Evolutionary conservation across 768 basidiomycete genomes (phyloP).

Genomic region (Boletus rubropictus): DNA sequence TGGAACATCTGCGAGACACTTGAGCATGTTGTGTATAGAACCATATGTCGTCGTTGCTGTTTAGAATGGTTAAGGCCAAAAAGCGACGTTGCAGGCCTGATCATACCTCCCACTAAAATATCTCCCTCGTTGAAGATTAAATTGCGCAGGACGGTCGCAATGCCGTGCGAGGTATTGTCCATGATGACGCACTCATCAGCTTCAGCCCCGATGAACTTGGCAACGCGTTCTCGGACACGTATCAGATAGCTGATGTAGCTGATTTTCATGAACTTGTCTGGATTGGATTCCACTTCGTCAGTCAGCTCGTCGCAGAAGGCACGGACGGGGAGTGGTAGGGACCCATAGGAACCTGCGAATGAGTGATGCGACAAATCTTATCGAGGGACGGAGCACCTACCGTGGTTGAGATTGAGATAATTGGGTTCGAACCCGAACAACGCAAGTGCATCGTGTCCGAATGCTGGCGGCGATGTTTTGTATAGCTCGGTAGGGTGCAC

Average conservation of each 20-base stretch:
- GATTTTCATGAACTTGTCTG: constrained; percentile 50
- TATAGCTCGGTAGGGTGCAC: constrained; percentile 13
- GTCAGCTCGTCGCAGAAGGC: constrained; percentile 39
- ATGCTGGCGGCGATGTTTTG: constrained; percentile 34
- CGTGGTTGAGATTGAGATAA: constrained; percentile 63
- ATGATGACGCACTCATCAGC: constrained; percentile 54
- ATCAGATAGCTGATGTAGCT: constrained; percentile 32
- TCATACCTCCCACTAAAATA: constrained; percentile 46
- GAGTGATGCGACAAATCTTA: not conserved
- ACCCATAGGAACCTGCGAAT: constrained; percentile 53
- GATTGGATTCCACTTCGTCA: constrained; percentile 44
- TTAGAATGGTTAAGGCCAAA: not conserved
- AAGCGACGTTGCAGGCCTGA: not conserved
- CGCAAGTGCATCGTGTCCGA: constrained; percentile 51
- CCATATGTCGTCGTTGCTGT: constrained; percentile 55
- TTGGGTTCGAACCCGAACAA: constrained; percentile 52
- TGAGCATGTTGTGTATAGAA: constrained; percentile 46
- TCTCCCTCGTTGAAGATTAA: constrained; percentile 51
- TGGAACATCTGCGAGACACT: constrained; percentile 48
- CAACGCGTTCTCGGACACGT: constrained; percentile 41
- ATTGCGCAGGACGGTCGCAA: constrained; percentile 64
- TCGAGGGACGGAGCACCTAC: constrained; percentile 28
- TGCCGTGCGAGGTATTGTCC: constrained; percentile 27
- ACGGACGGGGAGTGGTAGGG: constrained; percentile 48
- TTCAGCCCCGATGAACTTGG: constrained; percentile 45